A percentile compares a stretch with the other conserved stretches of the same genome.
Evolutionary conservation across 2,329 filamentous ascomycete genomes (phyloP).

Genomic region (Ophiostoma novo-ulmi): DNA sequence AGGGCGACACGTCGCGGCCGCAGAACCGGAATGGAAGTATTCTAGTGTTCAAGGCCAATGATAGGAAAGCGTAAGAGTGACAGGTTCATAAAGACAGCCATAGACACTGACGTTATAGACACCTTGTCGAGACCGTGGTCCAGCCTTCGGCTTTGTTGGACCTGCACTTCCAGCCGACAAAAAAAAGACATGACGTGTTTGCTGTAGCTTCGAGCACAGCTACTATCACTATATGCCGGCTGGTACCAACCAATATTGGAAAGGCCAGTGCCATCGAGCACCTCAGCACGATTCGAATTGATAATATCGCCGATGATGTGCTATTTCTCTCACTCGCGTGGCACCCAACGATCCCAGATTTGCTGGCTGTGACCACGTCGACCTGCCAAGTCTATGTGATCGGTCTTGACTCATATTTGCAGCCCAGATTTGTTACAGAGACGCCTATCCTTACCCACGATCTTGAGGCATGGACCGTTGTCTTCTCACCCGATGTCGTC

Average conservation of each 20-base stretch:
- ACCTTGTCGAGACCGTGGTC: constrained; percentile 49
- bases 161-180: constrained; percentile 66
- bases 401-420: constrained; percentile 41
- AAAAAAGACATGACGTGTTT: constrained; percentile 49
- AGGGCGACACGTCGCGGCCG: constrained; percentile 35
- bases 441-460: constrained; percentile 45
- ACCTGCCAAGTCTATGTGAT: constrained; percentile 59
- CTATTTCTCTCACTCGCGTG: constrained; percentile 70
- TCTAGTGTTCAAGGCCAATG: constrained; percentile 56
- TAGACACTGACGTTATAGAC: constrained; percentile 14
- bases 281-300: constrained; percentile 43
- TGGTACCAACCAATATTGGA: constrained; percentile 39
- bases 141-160: constrained; percentile 76
- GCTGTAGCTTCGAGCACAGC: constrained; percentile 76
- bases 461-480: constrained; percentile 70
- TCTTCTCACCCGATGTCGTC: constrained; percentile 44
- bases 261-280: constrained; percentile 35
- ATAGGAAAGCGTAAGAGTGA: constrained; percentile 47
- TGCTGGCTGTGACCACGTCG: constrained; percentile 67
- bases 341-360: constrained; percentile 53
- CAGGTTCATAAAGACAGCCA: too few relatives aligned
- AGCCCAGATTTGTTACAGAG: constrained; percentile 33
- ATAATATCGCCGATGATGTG: constrained; percentile 50
- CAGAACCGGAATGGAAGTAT: constrained; percentile 71
- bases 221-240: constrained; percentile 58